These are phyloP conservation scores for Neofusicoccum laricinum DNA, from an alignment of 2,329 filamentous ascomycete genomes.

Conservation along the genomic window DNA sequence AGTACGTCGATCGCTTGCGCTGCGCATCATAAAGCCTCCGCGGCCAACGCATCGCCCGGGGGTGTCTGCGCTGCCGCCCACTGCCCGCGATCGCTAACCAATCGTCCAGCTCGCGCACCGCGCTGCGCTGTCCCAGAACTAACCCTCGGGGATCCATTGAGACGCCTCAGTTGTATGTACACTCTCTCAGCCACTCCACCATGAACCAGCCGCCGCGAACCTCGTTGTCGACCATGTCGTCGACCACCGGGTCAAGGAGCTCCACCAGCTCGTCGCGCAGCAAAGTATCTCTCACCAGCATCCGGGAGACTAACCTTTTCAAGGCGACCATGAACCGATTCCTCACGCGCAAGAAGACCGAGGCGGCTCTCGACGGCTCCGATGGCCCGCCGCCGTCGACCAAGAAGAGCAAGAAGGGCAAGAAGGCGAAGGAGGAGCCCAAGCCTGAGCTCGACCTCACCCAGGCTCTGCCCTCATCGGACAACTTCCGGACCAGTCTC, in stretches of 20 bases:
- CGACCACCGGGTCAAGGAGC: not conserved
- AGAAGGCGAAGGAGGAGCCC: conserved; percentile 48
- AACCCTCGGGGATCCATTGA: conserved; percentile 4
- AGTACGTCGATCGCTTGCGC: conserved; percentile 1
- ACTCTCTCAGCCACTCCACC: not conserved
- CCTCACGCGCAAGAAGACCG: conserved; percentile 67
- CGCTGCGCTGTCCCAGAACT: not conserved
- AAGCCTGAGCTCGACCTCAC: conserved; percentile 71
- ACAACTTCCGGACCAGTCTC: conserved; percentile 93
- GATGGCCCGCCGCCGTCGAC: conserved; percentile 21
- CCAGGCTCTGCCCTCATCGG: conserved; percentile 70
- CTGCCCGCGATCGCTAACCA: not conserved
- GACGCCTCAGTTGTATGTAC: conserved; percentile 8
- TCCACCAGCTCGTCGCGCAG: conserved; percentile 11
- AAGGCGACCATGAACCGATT: conserved; percentile 68
- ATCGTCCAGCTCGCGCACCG: not conserved
- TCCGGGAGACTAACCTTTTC: conserved; percentile 16
- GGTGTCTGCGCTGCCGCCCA: not conserved
- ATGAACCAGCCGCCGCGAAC: not conserved
- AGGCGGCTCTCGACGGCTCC: conserved; percentile 49
- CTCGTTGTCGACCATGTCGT: not conserved
- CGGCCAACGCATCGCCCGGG: not conserved
- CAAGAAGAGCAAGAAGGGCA: conserved; percentile 52
- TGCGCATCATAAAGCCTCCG: not conserved
- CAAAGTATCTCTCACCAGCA: not conserved